phyloP scores from a whole-genome alignment of 257 asterid species.

The Euphrasia confusa region DNA sequence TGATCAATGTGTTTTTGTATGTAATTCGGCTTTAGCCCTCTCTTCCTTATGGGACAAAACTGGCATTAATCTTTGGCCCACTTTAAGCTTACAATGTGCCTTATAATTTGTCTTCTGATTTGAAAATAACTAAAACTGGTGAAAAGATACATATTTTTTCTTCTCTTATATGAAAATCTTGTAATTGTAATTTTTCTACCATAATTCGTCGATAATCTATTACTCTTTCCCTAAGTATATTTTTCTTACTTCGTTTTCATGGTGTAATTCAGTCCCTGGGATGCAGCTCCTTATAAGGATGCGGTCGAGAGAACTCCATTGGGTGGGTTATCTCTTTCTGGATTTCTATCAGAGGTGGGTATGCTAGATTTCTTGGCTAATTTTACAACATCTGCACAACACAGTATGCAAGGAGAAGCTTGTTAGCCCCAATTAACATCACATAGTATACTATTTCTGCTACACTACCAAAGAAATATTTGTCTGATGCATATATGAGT shows the following conservation, averaged over 20 bases:
- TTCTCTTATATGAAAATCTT: background rate
- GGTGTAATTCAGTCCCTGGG: constrained; percentile 77
- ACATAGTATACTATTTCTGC: constrained; percentile 6
- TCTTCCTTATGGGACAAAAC: constrained; percentile 10
- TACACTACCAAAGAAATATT: constrained; percentile 13
- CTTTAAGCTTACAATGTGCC: background rate
- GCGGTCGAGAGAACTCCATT: constrained; percentile 80
- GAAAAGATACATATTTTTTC: background rate
- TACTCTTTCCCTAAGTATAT: constrained; percentile 4
- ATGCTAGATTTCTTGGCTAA: constrained; percentile 17
- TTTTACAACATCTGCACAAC: constrained; percentile 13
- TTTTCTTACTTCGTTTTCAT: constrained; percentile 27
- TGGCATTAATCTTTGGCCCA: constrained; percentile 7
- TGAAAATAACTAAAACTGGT: constrained; percentile 1
- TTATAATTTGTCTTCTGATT: background rate
- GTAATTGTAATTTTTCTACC: background rate
- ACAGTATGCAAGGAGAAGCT: constrained; percentile 4
- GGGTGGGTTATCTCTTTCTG: constrained; percentile 77
- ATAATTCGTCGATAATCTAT: constrained; percentile 15
- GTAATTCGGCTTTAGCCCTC: constrained; percentile 14
- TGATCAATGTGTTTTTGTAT: constrained; percentile 11
- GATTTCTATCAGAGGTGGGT: constrained; percentile 87
- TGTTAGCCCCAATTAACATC: background rate
- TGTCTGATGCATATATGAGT: constrained; percentile 8
- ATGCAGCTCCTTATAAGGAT: constrained; percentile 78